Conservation (phyloP, 1,139 yeast species). For the Yamadazyma kanchanaburiensis region DNA sequence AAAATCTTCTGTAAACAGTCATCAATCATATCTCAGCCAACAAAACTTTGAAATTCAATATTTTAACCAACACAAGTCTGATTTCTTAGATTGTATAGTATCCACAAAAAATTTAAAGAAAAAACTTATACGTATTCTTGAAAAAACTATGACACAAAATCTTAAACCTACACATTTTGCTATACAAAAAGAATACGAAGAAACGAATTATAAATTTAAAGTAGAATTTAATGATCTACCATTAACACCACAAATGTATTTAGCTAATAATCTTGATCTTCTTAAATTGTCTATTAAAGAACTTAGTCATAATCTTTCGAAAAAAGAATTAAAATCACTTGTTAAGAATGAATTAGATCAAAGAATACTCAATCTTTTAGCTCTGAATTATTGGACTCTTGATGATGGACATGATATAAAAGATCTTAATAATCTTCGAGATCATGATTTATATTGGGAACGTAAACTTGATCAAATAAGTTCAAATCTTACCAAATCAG, state of each 20-base stretch:
- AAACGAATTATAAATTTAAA: constrained; percentile 86
- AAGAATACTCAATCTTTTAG: constrained; percentile 77
- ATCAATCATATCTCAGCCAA: constrained; percentile 56
- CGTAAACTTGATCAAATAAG: constrained; percentile 81
- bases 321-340: constrained; percentile 76
- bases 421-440: constrained; percentile 50
- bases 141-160: constrained; percentile 86
- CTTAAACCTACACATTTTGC: constrained; percentile 83
- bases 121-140: constrained; percentile 82
- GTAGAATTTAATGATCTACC: constrained; percentile 95
- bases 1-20: constrained; percentile 32
- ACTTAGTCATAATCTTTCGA: constrained; percentile 75
- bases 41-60: constrained; percentile 61
- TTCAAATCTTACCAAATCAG: constrained; percentile 81
- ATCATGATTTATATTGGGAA: constrained; percentile 83
- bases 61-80: constrained; percentile 59
- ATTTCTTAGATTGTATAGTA: constrained; percentile 62
- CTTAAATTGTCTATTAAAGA: constrained; percentile 87
- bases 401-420: constrained; percentile 47
- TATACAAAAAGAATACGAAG: constrained; percentile 90
- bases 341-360: constrained; percentile 87
- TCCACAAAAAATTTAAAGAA: constrained; percentile 76
- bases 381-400: constrained; percentile 84
- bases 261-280: constrained; percentile 87
- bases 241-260: constrained; percentile 87